These are phyloP conservation scores for Monoraphidium neglectum DNA, from an alignment of 139 green algal species.

Conservation along the genomic window DNA sequence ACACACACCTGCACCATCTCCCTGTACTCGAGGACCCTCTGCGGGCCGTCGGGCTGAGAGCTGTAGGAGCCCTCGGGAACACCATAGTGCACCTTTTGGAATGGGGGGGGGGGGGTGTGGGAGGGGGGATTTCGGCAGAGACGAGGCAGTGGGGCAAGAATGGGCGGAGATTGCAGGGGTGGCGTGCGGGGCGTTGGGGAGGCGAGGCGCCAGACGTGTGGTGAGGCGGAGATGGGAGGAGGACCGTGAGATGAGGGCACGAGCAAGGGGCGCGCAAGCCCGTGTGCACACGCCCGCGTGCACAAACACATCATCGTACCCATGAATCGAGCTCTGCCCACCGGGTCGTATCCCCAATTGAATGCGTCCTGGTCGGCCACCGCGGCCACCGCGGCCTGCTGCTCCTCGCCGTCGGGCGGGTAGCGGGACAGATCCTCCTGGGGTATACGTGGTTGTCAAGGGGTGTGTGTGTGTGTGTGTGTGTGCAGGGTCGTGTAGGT, in stretches of 20 bases:
- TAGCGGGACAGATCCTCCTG: constrained; percentile 52
- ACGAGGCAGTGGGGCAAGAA: too few species aligned
- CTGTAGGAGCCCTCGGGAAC: constrained; percentile 88
- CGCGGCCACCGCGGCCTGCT: constrained; percentile 69
- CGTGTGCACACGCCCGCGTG: too few species aligned
- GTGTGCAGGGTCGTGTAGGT: not conserved
- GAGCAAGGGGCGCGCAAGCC: too few species aligned
- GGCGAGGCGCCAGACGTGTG: too few species aligned
- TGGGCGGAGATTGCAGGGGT: too few species aligned
- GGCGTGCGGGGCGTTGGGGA: too few species aligned
- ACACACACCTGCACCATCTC: constrained; percentile 73
- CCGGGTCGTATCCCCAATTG: constrained; percentile 90
- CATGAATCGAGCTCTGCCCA: constrained; percentile 14
- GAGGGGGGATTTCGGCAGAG: too few species aligned
- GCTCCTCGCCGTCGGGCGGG: constrained; percentile 60
- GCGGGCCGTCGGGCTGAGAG: constrained; percentile 73
- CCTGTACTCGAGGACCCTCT: constrained; percentile 74
- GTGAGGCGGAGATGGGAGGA: too few species aligned
- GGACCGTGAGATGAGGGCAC: too few species aligned
- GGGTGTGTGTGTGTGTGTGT: not conserved
- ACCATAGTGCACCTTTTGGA: constrained; percentile 6
- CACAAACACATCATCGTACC: too few species aligned
- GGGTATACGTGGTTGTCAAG: not conserved
- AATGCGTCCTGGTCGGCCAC: constrained; percentile 78
- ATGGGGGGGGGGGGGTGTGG: too few species aligned